A percentile compares a stretch with the other conserved stretches of the same genome.
phyloP scores from a whole-genome alignment of 495 filamentous ascomycete genomes.

The Neohortaea acidophila region DNA sequence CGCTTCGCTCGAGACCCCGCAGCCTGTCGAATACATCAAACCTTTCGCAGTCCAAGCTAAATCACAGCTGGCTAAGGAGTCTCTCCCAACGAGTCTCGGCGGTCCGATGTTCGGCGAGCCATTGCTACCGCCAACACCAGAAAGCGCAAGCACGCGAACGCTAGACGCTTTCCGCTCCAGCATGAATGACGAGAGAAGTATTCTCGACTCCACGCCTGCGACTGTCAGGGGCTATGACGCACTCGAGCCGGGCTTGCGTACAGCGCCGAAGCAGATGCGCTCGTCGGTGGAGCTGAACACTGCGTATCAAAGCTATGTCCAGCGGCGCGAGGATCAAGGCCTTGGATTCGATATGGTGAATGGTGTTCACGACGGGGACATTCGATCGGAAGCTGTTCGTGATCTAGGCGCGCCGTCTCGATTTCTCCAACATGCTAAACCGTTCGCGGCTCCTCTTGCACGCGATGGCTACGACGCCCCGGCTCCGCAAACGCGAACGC shows the following conservation, averaged over 20 bases:
- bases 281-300: slow-evolving; percentile 10
- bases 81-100: slow-evolving; percentile 1
- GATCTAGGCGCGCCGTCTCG: slow-evolving; percentile 18
- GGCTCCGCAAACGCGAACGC: slow-evolving; percentile 2
- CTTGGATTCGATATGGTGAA: neutral
- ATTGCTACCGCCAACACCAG: slow-evolving; percentile 17
- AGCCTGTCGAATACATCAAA: slow-evolving; percentile 2
- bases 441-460: slow-evolving; percentile 2
- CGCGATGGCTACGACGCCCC: slow-evolving; percentile 4
- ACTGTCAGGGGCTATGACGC: slow-evolving; percentile 9
- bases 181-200: slow-evolving; percentile 8
- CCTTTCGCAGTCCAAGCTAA: neutral
- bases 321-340: neutral
- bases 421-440: slow-evolving; percentile 11
- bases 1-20: neutral
- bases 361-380: neutral
- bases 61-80: neutral
- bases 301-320: slow-evolving; percentile 5
- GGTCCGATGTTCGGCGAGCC: slow-evolving; percentile 11
- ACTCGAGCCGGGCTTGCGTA: slow-evolving; percentile 6
- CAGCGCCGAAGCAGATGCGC: slow-evolving; percentile 10
- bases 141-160: slow-evolving; percentile 15
- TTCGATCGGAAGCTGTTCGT: slow-evolving; percentile 1
- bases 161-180: slow-evolving; percentile 13
- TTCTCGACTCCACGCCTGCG: slow-evolving; percentile 13